Conservation (phyloP, 257 asterid genomes). For the Solanum okadae region DNA sequence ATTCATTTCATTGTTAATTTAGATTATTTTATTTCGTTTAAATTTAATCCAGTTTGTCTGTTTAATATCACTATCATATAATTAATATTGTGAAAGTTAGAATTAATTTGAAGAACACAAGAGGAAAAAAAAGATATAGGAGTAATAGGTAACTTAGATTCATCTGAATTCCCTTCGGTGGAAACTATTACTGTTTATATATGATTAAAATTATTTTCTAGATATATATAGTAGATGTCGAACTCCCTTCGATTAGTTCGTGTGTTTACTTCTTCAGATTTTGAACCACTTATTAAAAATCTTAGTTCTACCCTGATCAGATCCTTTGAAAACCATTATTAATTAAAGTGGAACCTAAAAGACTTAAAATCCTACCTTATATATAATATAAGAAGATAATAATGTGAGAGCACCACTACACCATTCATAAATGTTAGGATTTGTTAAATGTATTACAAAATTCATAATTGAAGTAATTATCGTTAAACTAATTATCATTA, state of each 20-base stretch:
- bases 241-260: too few relatives aligned
- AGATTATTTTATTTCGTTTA: background rate
- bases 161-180: too few relatives aligned
- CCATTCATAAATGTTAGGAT: background rate
- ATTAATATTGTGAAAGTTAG: background rate
- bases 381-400: background rate
- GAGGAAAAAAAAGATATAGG: too few relatives aligned
- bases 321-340: too few relatives aligned
- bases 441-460: background rate
- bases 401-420: background rate
- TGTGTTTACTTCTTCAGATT: too few relatives aligned
- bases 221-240: accelerated
- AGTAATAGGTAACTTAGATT: too few relatives aligned
- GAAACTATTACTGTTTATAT: too few relatives aligned
- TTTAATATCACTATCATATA: background rate
- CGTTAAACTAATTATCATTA: background rate
- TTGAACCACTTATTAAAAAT: too few relatives aligned
- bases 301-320: too few relatives aligned
- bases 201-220: too few relatives aligned
- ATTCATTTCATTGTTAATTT: background rate
- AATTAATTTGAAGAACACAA: too few relatives aligned
- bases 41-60: background rate
- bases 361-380: background rate
- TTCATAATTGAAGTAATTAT: background rate
- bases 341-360: background rate